Conservation (phyloP, 2,329 filamentous ascomycete genomes). For the Pseudogymnoascus sp. region DNA sequence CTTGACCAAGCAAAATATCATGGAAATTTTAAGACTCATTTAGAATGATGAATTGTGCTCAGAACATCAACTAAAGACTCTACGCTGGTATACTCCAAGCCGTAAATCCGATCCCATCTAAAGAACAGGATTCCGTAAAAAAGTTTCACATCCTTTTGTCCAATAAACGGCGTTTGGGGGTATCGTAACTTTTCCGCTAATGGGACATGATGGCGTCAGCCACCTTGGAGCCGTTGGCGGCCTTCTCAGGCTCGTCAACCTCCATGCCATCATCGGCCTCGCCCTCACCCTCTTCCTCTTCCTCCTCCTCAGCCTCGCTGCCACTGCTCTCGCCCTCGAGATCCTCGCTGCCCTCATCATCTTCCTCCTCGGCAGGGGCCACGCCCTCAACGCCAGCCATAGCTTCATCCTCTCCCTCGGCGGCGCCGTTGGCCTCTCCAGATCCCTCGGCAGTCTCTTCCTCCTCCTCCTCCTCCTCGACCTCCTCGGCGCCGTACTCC, state of each 20-base stretch:
- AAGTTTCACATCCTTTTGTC: not conserved
- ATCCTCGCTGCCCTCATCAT: slow-evolving; percentile 71
- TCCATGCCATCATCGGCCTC: slow-evolving; percentile 43
- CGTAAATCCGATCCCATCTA: not conserved
- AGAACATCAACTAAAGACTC: slow-evolving; percentile 2
- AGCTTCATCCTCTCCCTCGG: slow-evolving; percentile 58
- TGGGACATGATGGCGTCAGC: slow-evolving; percentile 28
- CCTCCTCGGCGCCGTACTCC: slow-evolving; percentile 85
- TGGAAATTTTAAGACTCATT: not conserved
- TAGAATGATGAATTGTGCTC: slow-evolving; percentile 5
- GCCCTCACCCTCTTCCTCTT: slow-evolving; percentile 48
- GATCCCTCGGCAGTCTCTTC: slow-evolving; percentile 47
- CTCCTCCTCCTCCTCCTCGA: slow-evolving; percentile 64
- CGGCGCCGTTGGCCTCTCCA: slow-evolving; percentile 34
- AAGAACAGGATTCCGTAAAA: slow-evolving; percentile 2
- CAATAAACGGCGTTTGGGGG: not conserved
- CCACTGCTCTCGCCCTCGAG: slow-evolving; percentile 71
- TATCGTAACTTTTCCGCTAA: slow-evolving; percentile 13
- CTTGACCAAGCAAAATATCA: not conserved
- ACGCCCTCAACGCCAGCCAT: slow-evolving; percentile 63
- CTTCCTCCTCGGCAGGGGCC: slow-evolving; percentile 46
- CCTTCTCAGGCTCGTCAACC: slow-evolving; percentile 35
- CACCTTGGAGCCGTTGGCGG: slow-evolving; percentile 17
- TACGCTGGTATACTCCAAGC: not conserved
- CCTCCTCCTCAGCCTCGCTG: slow-evolving; percentile 61